phyloP scores from a whole-genome alignment of 257 asterid species.

The Solanum phureja region DNA sequence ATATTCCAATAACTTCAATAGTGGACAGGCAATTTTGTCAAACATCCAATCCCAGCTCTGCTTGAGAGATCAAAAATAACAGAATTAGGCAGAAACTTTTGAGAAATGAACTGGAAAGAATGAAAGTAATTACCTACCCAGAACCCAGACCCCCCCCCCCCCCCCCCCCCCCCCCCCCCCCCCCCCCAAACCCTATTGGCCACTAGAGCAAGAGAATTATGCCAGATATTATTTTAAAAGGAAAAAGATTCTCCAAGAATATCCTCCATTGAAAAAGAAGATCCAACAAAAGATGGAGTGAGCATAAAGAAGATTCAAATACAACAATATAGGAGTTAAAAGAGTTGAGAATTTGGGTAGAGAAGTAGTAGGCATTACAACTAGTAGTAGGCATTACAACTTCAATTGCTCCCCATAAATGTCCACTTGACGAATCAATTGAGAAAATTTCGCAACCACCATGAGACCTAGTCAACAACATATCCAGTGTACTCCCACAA shows the following conservation, averaged over 20 bases:
- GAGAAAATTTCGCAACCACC: background rate
- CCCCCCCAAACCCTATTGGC: background rate
- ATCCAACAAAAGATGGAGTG: background rate
- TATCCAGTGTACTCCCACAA: background rate
- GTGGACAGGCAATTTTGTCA: slow-evolving; percentile 29
- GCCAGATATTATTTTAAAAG: background rate
- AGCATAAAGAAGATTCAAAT: background rate
- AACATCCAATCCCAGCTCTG: slow-evolving; percentile 89
- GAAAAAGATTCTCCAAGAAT: background rate
- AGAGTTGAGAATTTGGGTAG: background rate
- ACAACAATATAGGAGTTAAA: background rate
- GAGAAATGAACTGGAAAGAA: background rate
- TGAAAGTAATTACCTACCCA: background rate
- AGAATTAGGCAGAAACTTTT: background rate
- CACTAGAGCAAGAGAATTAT: background rate
- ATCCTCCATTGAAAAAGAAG: background rate
- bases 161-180: background rate
- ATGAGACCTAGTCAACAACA: background rate
- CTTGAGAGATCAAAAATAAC: slow-evolving; percentile 5
- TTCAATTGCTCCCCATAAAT: background rate
- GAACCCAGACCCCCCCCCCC: background rate
- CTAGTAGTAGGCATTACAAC: background rate
- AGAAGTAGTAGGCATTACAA: background rate
- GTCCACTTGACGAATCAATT: background rate
- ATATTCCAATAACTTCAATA: slow-evolving; percentile 40